Base-by-base conservation (phyloP, 257 asterid species). In the Jaltomata sinuosa region DNA sequence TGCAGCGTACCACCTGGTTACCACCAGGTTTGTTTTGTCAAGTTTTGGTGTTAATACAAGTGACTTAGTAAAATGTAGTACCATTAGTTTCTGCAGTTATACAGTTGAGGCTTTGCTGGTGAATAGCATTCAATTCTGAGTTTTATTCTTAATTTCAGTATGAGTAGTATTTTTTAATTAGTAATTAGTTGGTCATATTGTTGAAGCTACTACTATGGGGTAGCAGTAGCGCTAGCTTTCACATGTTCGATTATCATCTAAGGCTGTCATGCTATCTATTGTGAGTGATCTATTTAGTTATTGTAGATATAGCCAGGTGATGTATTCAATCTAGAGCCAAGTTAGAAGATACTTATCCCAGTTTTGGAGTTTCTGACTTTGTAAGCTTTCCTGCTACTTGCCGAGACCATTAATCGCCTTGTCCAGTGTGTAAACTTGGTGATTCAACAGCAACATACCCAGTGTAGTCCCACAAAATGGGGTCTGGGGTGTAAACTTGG, bases 1-100 rank as follows among this genome's bases (percentile, higher is more conserved):
- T 94, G 95, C 87, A 93, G 93, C 89, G 83, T 94, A 83, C 95
- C 94, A 79, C 92, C 92, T 32, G 97, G 97, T 87, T 93, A 84
- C 87, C 97, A 94, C 87, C 94, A 93, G 98, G 98, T 94, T 87
- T 55, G 91, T 88, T 83, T 71, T 83, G 59, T 86, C 47, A 83
- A 83, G 71, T 31, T 76, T 81, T 50, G 34, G 38, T 38, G 42
- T 29, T 31, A 1, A 12, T 62, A 27, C 42, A 15, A 31, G 74
- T 65, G 45, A 31, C 21, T 32, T 62, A 31, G 12, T 16, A 14
- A 31, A 61, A 5, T 16, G 14, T 68, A 16, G 49, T 16, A 34
- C 77, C 8, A 8, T 9, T 27, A 49, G 47, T 49, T 16, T 77
- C 27, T 25, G 42, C 21, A 9, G 29, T 77, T 49, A 11, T 49